These are phyloP conservation scores for Pythium guiyangense DNA, from an alignment of 352 stramenopile genomes.

Conservation along the genomic window DNA sequence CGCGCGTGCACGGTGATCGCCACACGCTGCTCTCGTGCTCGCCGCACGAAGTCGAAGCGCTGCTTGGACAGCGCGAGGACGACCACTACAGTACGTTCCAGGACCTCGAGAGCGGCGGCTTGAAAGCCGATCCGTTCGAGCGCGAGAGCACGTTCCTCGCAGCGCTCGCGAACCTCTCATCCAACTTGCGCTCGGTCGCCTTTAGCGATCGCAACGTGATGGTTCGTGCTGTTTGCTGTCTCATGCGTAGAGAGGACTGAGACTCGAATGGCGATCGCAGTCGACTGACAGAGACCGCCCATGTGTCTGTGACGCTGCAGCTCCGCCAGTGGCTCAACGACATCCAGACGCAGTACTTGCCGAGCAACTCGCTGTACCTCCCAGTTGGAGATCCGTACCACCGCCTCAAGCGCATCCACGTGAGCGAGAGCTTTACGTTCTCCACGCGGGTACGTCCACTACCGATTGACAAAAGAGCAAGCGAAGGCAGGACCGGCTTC, in stretches of 20 bases:
- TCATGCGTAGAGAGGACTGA: background rate
- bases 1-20: conserved; percentile 10
- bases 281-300: background rate
- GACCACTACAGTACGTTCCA: conserved; percentile 71
- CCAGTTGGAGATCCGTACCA: conserved; percentile 79
- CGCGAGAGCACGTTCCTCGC: conserved; percentile 61
- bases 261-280: background rate
- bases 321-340: conserved; percentile 66
- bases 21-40: conserved; percentile 17
- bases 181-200: conserved; percentile 62
- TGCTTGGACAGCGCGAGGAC: conserved; percentile 33
- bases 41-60: conserved; percentile 43
- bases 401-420: conserved; percentile 70
- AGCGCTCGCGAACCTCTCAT: conserved; percentile 69
- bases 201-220: conserved; percentile 58
- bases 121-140: conserved; percentile 52
- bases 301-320: conserved; percentile 13
- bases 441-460: conserved; percentile 39
- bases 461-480: background rate
- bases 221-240: conserved; percentile 25
- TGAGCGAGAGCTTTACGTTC: conserved; percentile 81
- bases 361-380: conserved; percentile 75
- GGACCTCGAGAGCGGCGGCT: conserved; percentile 44
- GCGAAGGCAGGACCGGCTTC: too few species aligned
- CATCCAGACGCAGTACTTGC: conserved; percentile 60